These are phyloP conservation scores for Boletus reticulatus DNA, from an alignment of 768 basidiomycete genomes.

Conservation along the genomic window DNA sequence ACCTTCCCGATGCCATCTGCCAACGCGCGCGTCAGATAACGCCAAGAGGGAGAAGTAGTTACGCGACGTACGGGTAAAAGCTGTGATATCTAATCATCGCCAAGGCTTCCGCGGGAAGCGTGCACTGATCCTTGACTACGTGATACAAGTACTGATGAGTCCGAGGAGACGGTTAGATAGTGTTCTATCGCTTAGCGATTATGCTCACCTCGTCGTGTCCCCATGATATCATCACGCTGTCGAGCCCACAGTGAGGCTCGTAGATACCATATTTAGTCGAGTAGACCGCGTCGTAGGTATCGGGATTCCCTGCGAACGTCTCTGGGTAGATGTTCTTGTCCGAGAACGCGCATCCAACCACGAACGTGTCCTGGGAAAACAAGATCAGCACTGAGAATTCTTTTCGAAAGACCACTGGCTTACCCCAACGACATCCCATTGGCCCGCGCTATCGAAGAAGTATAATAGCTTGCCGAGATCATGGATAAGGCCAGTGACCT, in stretches of 20 bases:
- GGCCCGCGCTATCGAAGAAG: slow-evolving; percentile 82
- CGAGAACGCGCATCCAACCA: slow-evolving; percentile 85
- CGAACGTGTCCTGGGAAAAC: slow-evolving; percentile 57
- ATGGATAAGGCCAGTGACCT: slow-evolving; percentile 82
- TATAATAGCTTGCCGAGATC: slow-evolving; percentile 87
- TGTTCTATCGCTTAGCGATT: slow-evolving; percentile 2
- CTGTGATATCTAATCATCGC: slow-evolving; percentile 95
- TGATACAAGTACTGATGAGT: slow-evolving; percentile 70
- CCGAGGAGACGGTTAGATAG: slow-evolving; percentile 5
- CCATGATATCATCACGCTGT: slow-evolving; percentile 87
- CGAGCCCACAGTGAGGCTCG: slow-evolving; percentile 73
- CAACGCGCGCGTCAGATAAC: not conserved
- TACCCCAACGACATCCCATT: slow-evolving; percentile 95
- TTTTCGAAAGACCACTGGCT: slow-evolving; percentile 18
- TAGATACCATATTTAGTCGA: slow-evolving; percentile 76
- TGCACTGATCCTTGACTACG: slow-evolving; percentile 79
- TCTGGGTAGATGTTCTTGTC: slow-evolving; percentile 82
- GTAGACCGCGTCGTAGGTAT: slow-evolving; percentile 60
- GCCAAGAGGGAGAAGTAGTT: not conserved
- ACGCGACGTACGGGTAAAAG: slow-evolving; percentile 71
- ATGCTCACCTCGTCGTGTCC: slow-evolving; percentile 84
- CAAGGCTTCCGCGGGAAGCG: slow-evolving; percentile 75
- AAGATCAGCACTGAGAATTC: not conserved
- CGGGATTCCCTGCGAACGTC: slow-evolving; percentile 74
- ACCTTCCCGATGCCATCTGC: slow-evolving; percentile 82